Base-by-base conservation (phyloP, 768 basidiomycete genomes). In the Lyophyllum atratum region DNA sequence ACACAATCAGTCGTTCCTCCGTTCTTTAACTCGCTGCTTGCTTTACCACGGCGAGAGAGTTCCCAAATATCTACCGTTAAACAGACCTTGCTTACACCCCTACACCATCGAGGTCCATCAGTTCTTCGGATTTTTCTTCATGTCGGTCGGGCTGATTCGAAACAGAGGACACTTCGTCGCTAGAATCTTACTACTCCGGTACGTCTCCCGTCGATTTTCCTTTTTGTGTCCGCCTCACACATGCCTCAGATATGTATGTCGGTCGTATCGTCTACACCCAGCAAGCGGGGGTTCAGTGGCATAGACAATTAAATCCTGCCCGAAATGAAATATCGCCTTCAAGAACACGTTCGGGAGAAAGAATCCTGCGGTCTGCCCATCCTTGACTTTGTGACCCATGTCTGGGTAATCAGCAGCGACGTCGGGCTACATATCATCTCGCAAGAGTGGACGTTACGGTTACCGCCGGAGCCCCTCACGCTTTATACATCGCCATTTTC, bases 401-500 rank as follows among this genome's bases (percentile, higher is more conserved):
- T 52, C 39, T 52, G 40, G 40, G 51, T 39, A 19, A 29, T 52
- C 24, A n/a, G n/a, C n/a, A n/a, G n/a, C n/a, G n/a, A n/a, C n/a
- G n/a, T n/a, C n/a, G n/a, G n/a, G n/a, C n/a, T n/a, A n/a, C n/a
- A n/a, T n/a, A n/a, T n/a, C n/a, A n/a, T n/a, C n/a, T n/a, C n/a
- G n/a, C n/a, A n/a, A n/a, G n/a, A n/a, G n/a, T n/a, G n/a, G n/a
- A n/a, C n/a, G n/a, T n/a, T n/a, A n/a, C n/a, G n/a, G n/a, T n/a
- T n/a, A n/a, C n/a, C n/a, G n/a, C n/a, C n/a, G n/a, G n/a, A n/a
- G n/a, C n/a, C n/a, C n/a, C n/a, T n/a, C n/a, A n/a, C n/a, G n/a
- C n/a, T n/a, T n/a, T n/a, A n/a, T n/a, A n/a, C n/a, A n/a, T n/a
- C n/a, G n/a, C 49, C 49, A 7, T 51, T 51, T 28, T 7, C 34